These are phyloP conservation scores for Lentinula aciculospora DNA, from an alignment of 768 basidiomycete species.

Conservation along the genomic window DNA sequence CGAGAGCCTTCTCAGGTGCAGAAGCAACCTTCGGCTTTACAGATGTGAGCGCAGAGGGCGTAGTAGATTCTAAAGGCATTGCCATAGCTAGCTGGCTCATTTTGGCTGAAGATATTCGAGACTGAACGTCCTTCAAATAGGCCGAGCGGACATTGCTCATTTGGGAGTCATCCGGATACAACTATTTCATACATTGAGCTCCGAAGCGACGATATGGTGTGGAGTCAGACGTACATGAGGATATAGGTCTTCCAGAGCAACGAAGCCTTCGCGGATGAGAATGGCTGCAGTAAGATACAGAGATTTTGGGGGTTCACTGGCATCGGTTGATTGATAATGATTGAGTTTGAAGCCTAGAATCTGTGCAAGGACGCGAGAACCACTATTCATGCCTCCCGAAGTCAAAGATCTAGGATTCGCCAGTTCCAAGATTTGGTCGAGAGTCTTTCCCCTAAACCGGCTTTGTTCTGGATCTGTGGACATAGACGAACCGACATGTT, in stretches of 20 bases:
- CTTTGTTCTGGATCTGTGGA: constrained; percentile 29
- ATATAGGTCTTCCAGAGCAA: constrained; percentile 84
- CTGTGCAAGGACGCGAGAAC: constrained; percentile 73
- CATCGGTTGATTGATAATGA: constrained; percentile 70
- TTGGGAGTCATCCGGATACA: constrained; percentile 69
- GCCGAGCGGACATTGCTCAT: constrained; percentile 66
- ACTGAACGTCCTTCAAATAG: constrained; percentile 57
- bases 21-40: constrained; percentile 30
- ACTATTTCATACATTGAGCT: constrained; percentile 30
- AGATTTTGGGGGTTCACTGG: constrained; percentile 58
- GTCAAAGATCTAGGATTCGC: constrained; percentile 35
- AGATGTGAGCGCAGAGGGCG: constrained; percentile 24
- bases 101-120: constrained; percentile 64
- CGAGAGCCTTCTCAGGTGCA: constrained; percentile 24
- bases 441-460: constrained; percentile 48
- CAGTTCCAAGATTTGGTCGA: constrained; percentile 62
- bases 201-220: background rate
- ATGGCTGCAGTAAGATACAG: constrained; percentile 82
- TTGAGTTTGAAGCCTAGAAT: constrained; percentile 97
- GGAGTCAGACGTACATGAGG: constrained; percentile 64
- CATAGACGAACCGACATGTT: constrained; percentile 28
- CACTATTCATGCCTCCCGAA: constrained; percentile 16
- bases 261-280: constrained; percentile 84
- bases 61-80: constrained; percentile 62
- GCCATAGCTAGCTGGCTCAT: constrained; percentile 80